Evolutionary conservation across 2,329 filamentous ascomycete species (phyloP).

Genomic region (Claviceps sp.): DNA sequence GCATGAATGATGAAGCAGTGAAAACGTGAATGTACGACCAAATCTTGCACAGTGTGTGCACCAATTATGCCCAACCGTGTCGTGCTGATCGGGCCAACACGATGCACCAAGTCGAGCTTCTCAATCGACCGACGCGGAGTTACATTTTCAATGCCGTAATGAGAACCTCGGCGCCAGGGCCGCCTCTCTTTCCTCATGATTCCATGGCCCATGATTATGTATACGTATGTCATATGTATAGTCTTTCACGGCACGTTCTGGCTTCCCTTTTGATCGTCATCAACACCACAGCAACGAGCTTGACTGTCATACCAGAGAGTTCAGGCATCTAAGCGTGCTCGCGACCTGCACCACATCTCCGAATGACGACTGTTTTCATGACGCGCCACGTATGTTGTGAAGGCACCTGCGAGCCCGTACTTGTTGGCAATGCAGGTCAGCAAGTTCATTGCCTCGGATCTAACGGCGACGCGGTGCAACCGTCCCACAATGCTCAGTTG

Average conservation of each 20-base stretch:
- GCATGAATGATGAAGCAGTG: not conserved
- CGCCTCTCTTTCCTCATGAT: not conserved
- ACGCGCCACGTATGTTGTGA: too few species aligned
- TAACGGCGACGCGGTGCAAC: slow-evolving; percentile 1
- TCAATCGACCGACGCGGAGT: slow-evolving; percentile 1
- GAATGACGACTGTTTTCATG: too few species aligned
- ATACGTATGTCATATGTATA: too few species aligned
- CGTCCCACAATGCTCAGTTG: not conserved
- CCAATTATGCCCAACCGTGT: slow-evolving; percentile 1
- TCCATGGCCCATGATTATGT: too few species aligned
- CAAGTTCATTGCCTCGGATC: not conserved
- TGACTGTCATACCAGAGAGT: too few species aligned
- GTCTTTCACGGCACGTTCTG: too few species aligned
- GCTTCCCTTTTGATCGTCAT: too few species aligned
- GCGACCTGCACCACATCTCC: too few species aligned
- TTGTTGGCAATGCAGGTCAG: not conserved
- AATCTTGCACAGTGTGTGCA: not conserved
- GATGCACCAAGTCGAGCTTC: not conserved
- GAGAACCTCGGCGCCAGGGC: slow-evolving; percentile 4
- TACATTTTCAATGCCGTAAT: slow-evolving; percentile 8
- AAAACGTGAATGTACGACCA: not conserved
- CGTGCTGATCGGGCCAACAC: not conserved
- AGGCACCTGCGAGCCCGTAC: too few species aligned
- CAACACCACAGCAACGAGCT: too few species aligned
- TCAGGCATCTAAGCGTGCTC: too few species aligned